phyloP scores from a whole-genome alignment of 768 basidiomycete species.

The Amyloporia xantha region DNA sequence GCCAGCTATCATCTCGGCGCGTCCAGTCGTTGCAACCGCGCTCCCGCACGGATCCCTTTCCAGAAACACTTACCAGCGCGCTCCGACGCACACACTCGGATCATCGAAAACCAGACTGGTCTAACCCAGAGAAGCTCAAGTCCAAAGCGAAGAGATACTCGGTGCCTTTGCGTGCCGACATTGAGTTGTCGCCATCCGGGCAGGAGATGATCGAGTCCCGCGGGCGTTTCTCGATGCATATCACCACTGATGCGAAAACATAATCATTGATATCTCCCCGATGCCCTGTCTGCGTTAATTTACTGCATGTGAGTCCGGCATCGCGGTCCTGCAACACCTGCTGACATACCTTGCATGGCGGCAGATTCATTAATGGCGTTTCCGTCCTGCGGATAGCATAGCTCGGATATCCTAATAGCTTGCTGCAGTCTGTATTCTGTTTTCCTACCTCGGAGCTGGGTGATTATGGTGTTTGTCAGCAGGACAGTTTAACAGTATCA shows the following conservation, averaged over 20 bases:
- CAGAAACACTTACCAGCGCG: constrained; percentile 4
- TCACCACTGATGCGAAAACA: neutral
- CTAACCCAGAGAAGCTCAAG: constrained; percentile 5
- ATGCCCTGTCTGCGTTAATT: too few relatives aligned
- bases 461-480: neutral
- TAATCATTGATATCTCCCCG: neutral
- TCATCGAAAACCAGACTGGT: constrained; percentile 15
- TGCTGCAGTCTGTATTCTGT: neutral
- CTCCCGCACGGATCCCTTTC: constrained; percentile 2
- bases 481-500: neutral
- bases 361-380: neutral
- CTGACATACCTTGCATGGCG: neutral
- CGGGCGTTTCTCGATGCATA: neutral
- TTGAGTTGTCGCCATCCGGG: neutral
- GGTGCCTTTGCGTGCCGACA: constrained; percentile 4
- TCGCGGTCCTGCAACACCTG: neutral
- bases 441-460: neutral
- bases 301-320: neutral
- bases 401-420: neutral
- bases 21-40: constrained; percentile 21
- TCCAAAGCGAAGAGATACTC: constrained; percentile 11
- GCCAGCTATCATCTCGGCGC: constrained; percentile 9
- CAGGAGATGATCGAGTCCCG: neutral
- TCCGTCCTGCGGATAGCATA: neutral
- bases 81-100: constrained; percentile 14